These are phyloP conservation scores for Fonsecaea erecta DNA, from an alignment of 2,329 filamentous ascomycete species.

Conservation along the genomic window DNA sequence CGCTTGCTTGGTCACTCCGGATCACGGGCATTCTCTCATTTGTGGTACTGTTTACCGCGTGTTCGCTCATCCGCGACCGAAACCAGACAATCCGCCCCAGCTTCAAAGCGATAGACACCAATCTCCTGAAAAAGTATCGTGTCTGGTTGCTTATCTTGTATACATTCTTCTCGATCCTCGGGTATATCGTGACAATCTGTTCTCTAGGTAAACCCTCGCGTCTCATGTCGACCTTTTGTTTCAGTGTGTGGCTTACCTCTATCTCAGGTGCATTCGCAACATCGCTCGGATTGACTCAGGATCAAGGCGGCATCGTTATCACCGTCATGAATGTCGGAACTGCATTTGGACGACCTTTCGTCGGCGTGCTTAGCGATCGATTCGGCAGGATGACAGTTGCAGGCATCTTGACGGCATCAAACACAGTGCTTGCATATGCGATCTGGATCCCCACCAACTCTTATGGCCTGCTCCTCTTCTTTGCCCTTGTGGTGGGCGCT, in stretches of 20 bases:
- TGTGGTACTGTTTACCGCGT: slow-evolving; percentile 36
- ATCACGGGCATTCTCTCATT: slow-evolving; percentile 41
- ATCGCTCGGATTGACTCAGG: slow-evolving; percentile 48
- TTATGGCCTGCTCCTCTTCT: slow-evolving; percentile 51
- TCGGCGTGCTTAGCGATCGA: slow-evolving; percentile 53
- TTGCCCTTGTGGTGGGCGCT: slow-evolving; percentile 50
- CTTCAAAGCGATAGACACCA: slow-evolving; percentile 36
- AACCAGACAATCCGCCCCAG: slow-evolving; percentile 36
- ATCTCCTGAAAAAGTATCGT: slow-evolving; percentile 33
- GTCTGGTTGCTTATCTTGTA: slow-evolving; percentile 42
- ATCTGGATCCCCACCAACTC: slow-evolving; percentile 54
- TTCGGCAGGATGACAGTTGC: slow-evolving; percentile 52
- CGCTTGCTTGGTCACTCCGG: slow-evolving; percentile 40
- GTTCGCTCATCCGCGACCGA: slow-evolving; percentile 40
- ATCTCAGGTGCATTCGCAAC: slow-evolving; percentile 47
- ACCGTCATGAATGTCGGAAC: slow-evolving; percentile 56
- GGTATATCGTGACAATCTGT: slow-evolving; percentile 47
- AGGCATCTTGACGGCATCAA: slow-evolving; percentile 47
- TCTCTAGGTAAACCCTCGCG: slow-evolving; percentile 5
- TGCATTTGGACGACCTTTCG: slow-evolving; percentile 52
- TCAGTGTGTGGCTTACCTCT: background rate
- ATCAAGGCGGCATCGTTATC: slow-evolving; percentile 48
- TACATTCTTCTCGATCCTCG: slow-evolving; percentile 53
- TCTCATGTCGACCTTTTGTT: background rate
- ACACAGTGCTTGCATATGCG: slow-evolving; percentile 47